Base-by-base conservation (phyloP, 768 basidiomycete species). In the Boletus edulis region DNA sequence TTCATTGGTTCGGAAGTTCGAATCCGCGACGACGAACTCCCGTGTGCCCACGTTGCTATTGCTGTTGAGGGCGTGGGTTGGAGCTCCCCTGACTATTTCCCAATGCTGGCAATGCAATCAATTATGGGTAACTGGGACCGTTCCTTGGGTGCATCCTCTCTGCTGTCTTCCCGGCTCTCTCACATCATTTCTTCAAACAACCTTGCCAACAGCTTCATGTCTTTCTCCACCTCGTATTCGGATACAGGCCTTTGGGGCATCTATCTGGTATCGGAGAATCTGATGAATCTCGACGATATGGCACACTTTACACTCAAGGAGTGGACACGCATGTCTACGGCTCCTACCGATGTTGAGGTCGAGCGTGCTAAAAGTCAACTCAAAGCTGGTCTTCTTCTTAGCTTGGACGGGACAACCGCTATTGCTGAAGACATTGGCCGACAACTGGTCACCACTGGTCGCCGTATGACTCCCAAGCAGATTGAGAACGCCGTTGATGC, bases 111-210 rank as follows among this genome's bases (percentile, higher is more conserved):
- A 70, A 91, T 97, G 87, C 92, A 96, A 73, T 86, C 85, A 66
- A 92, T 98, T 75, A 89, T 98, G 75, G 97, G 97, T 59, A 99
- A 98, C 84, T 99, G 97, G 97, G 96, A 99, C 71, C 86, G 97
- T 63, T 91, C 89, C 45, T 85, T 98, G 64, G 97, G 96, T 63
- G 85, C 93, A 46, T 87, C 92, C 3, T 81, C 92, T 22, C 80
- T 97, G 51, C 85, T 96, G 59, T 94, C 91, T 56, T 97, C 94
- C 49, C 85, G 89, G 49, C 86, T 99, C 51, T 91, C 90, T 24
- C 89, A 95, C 73, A 89, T 94, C 72, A 81, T 98, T 65, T 91
- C 93, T 37, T 78, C 81, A 51, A 87, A 98, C 82, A 91, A 92
- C 80, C 92, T 98, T 69, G 97, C 97, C 67, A 99, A 98, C 80